Conservation (phyloP, 495 filamentous ascomycete species). For the Penicillium malachiteum region DNA sequence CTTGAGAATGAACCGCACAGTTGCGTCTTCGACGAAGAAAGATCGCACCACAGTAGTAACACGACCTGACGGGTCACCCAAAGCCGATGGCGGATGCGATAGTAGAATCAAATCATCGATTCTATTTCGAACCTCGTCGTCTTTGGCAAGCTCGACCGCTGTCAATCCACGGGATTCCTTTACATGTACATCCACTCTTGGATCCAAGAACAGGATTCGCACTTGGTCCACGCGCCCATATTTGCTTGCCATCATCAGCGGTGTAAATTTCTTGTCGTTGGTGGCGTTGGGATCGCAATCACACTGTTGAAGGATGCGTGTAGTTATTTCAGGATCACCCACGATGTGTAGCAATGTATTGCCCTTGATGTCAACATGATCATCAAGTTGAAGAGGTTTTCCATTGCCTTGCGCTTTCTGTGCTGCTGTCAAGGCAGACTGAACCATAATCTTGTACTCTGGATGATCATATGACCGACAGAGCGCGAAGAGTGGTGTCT, state of each 20-base stretch:
- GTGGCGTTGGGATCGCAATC: conserved; percentile 93
- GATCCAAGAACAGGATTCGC: conserved; percentile 79
- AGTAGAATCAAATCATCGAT: conserved; percentile 93
- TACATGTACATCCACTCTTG: conserved; percentile 78
- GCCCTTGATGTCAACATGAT: conserved; percentile 88
- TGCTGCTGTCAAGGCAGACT: conserved; percentile 71
- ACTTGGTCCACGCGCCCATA: conserved; percentile 95
- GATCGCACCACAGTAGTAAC: conserved; percentile 94
- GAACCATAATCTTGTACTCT: conserved; percentile 82
- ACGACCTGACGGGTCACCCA: conserved; percentile 64
- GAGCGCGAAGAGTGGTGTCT: conserved; percentile 92
- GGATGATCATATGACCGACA: conserved; percentile 94
- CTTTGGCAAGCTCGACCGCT: conserved; percentile 95
- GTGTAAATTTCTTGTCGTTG: conserved; percentile 93
- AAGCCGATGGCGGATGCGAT: conserved; percentile 54
- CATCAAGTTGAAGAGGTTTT: conserved; percentile 80
- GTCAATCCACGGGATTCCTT: conserved; percentile 89
- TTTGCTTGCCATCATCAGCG: conserved; percentile 99
- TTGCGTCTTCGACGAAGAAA: conserved; percentile 96
- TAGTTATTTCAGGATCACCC: conserved; percentile 75
- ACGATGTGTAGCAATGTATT: conserved; percentile 94
- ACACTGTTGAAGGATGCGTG: conserved; percentile 73
- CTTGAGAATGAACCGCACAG: conserved; percentile 89
- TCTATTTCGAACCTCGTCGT: conserved; percentile 93
- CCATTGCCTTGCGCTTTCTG: conserved; percentile 72